phyloP scores from a whole-genome alignment of 2,329 filamentous ascomycete species.

The Bipolaris oryzae region DNA sequence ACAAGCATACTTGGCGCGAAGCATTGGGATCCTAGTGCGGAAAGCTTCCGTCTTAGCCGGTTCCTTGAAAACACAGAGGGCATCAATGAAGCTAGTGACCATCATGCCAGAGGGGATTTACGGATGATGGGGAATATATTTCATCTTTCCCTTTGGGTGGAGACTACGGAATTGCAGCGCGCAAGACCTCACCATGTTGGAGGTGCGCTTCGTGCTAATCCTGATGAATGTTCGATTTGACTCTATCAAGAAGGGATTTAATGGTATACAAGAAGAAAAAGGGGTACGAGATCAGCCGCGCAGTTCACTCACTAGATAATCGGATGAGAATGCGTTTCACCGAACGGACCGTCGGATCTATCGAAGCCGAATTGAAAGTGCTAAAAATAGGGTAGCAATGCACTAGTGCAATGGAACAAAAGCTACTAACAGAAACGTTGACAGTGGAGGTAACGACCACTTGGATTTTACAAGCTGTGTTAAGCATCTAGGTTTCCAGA shows the following conservation, averaged over 20 bases:
- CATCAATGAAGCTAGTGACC: neutral
- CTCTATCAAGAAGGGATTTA: neutral
- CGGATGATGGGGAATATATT: neutral
- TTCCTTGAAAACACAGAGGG: neutral
- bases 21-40: neutral
- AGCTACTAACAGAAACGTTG: neutral
- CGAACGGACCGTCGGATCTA: neutral
- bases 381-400: neutral
- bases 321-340: neutral
- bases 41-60: neutral
- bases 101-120: neutral
- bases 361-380: neutral
- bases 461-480: too few species aligned
- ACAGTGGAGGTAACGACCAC: neutral
- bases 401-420: neutral
- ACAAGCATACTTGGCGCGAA: neutral
- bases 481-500: too few species aligned
- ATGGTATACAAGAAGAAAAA: neutral
- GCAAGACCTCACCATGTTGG: neutral
- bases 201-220: neutral
- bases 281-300: neutral
- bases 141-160: neutral
- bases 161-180: neutral
- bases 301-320: neutral
- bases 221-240: neutral